Percentiles rank a stretch among this genome's conserved stretches.
These are phyloP conservation scores for Hypomontagnella monticulosa DNA, from an alignment of 495 filamentous ascomycete genomes.

Conservation along the genomic window DNA sequence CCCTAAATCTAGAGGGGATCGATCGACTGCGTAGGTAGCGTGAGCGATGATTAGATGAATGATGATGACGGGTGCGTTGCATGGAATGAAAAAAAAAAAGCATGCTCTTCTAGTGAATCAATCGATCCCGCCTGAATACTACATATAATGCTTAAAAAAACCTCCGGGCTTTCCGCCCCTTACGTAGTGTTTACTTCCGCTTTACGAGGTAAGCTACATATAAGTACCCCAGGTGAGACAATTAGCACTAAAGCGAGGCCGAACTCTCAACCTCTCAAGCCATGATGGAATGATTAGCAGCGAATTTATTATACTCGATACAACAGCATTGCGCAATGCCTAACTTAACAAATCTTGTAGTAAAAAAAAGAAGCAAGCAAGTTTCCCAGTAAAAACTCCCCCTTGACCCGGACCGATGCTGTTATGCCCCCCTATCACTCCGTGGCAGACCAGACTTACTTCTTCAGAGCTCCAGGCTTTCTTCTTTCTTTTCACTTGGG, in stretches of 20 bases:
- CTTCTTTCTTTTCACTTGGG: background rate
- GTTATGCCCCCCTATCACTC: conserved; percentile 18
- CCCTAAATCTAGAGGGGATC: background rate
- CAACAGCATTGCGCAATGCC: conserved; percentile 22
- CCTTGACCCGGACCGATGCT: conserved; percentile 12
- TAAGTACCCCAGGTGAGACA: background rate
- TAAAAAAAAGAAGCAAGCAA: too few species aligned
- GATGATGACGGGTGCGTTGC: conserved; percentile 1
- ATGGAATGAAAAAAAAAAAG: background rate
- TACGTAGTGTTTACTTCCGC: too few species aligned
- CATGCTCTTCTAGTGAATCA: background rate
- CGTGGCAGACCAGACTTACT: conserved; percentile 18
- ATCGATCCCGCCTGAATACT: too few species aligned
- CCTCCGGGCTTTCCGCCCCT: too few species aligned
- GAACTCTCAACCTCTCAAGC: background rate
- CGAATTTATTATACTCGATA: conserved; percentile 32
- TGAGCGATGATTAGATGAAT: conserved; percentile 9
- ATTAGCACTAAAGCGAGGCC: background rate
- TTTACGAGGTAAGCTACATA: background rate
- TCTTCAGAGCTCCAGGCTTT: conserved; percentile 34
- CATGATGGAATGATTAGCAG: background rate
- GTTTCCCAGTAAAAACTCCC: conserved; percentile 20
- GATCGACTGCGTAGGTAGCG: background rate
- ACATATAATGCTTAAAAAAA: too few species aligned
- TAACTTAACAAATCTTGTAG: conserved; percentile 12